Conservation (phyloP, 2,329 filamentous ascomycete genomes). For the Tolypocladium capitatum region DNA sequence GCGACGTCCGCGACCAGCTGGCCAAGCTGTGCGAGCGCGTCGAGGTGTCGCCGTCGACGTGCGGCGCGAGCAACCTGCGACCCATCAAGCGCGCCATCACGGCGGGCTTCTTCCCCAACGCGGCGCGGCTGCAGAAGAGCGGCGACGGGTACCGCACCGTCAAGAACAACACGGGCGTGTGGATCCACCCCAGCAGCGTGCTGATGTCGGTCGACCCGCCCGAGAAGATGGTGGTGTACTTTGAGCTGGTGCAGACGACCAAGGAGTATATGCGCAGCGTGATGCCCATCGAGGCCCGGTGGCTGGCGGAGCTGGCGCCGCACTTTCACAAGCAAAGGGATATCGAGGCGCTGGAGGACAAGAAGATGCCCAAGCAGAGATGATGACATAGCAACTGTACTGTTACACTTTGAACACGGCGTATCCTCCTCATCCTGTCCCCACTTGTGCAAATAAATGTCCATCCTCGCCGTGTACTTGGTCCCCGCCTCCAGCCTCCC, state of each 20-base stretch:
- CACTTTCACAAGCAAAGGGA: conserved; percentile 93
- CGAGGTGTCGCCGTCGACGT: conserved; percentile 61
- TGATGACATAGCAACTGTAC: not conserved
- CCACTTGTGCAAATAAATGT: conserved; percentile 37
- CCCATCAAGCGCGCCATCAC: conserved; percentile 82
- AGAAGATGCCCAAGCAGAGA: conserved; percentile 37
- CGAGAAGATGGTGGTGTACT: conserved; percentile 74
- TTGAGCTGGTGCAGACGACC: conserved; percentile 66
- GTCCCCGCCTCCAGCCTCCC: conserved; percentile 33
- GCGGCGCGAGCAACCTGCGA: conserved; percentile 53
- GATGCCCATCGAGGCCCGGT: conserved; percentile 71
- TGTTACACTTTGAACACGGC: too few relatives aligned
- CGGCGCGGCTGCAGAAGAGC: conserved; percentile 66
- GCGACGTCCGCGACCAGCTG: conserved; percentile 87
- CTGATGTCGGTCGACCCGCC: conserved; percentile 66
- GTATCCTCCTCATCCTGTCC: conserved; percentile 1
- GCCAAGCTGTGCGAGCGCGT: conserved; percentile 86
- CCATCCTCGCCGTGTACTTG: conserved; percentile 45
- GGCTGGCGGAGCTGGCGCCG: conserved; percentile 80
- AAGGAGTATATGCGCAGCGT: conserved; percentile 90
- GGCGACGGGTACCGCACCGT: conserved; percentile 85
- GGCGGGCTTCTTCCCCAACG: conserved; percentile 89
- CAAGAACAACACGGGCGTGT: conserved; percentile 79
- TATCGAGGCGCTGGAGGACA: conserved; percentile 68
- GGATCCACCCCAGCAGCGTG: conserved; percentile 80